Conservation (phyloP, 2,329 filamentous ascomycete genomes). For the Nigrospora osmanthi region DNA sequence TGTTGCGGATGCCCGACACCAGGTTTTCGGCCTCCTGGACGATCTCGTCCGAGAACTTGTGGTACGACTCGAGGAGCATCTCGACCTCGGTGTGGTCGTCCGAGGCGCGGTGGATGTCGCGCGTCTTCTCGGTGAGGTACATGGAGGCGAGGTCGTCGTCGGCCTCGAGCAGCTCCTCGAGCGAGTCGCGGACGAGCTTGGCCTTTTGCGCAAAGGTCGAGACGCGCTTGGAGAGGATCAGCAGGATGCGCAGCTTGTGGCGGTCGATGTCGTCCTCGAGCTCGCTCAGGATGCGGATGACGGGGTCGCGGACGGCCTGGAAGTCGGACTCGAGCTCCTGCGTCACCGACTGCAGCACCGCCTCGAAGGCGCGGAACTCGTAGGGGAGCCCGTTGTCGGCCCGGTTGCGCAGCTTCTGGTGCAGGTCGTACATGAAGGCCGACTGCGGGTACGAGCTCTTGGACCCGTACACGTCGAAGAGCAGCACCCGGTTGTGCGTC, state of each 20-base stretch:
- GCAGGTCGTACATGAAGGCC: conserved; percentile 94
- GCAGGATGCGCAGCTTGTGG: conserved; percentile 81
- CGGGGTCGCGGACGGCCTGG: conserved; percentile 85
- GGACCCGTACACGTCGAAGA: conserved; percentile 94
- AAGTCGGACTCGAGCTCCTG: conserved; percentile 90
- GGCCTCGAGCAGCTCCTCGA: conserved; percentile 90
- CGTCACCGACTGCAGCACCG: conserved; percentile 89
- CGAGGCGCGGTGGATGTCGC: conserved; percentile 63
- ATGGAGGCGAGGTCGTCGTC: conserved; percentile 92
- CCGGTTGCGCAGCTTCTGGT: conserved; percentile 85
- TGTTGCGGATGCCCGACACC: conserved; percentile 92
- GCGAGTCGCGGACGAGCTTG: conserved; percentile 84
- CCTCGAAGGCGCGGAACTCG: conserved; percentile 92
- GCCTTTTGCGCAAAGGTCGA: conserved; percentile 98
- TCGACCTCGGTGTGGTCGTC: conserved; percentile 95
- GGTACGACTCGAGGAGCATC: conserved; percentile 93
- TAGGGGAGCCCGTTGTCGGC: conserved; percentile 70
- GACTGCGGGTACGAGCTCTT: conserved; percentile 93
- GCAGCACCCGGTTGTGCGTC: conserved; percentile 85
- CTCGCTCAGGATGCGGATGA: conserved; percentile 80
- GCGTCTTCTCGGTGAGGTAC: conserved; percentile 87
- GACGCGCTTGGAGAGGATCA: conserved; percentile 91
- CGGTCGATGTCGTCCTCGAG: conserved; percentile 95
- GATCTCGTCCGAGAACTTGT: conserved; percentile 96
- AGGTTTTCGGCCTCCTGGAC: conserved; percentile 91